These are phyloP conservation scores for Trichoderma brevicompactum DNA, from an alignment of 2,329 filamentous ascomycete genomes.

Conservation along the genomic window DNA sequence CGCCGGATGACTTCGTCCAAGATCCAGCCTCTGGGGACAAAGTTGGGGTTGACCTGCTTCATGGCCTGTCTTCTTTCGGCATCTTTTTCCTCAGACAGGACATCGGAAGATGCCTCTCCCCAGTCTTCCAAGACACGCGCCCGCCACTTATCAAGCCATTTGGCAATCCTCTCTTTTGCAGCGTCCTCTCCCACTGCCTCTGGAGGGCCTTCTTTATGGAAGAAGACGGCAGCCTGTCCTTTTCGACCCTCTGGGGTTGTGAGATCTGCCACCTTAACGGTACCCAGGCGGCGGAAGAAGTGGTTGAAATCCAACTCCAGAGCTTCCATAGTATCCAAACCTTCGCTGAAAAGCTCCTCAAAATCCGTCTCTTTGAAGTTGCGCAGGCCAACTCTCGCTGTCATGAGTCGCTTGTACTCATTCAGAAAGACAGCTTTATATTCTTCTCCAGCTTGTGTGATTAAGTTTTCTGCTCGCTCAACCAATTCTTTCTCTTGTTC, in stretches of 20 bases:
- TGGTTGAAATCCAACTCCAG: slow-evolving; percentile 92
- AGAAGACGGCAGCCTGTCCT: slow-evolving; percentile 72
- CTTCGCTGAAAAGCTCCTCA: slow-evolving; percentile 76
- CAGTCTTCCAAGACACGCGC: slow-evolving; percentile 75
- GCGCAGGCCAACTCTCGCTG: slow-evolving; percentile 74
- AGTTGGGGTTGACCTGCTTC: slow-evolving; percentile 90
- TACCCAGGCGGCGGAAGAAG: slow-evolving; percentile 81
- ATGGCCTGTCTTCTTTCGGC: slow-evolving; percentile 70
- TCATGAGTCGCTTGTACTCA: slow-evolving; percentile 91
- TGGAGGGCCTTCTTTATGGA: slow-evolving; percentile 73
- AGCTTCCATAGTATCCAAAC: slow-evolving; percentile 79
- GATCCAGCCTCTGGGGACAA: slow-evolving; percentile 88
- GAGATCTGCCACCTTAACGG: slow-evolving; percentile 64
- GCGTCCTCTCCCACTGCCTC: slow-evolving; percentile 63
- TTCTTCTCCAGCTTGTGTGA: slow-evolving; percentile 80
- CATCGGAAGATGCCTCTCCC: slow-evolving; percentile 51
- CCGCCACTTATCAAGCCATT: slow-evolving; percentile 84
- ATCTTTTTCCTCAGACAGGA: slow-evolving; percentile 52
- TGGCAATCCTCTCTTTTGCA: slow-evolving; percentile 68
- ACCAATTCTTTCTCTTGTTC: slow-evolving; percentile 72
- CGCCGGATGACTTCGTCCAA: slow-evolving; percentile 89
- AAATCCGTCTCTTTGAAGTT: slow-evolving; percentile 74
- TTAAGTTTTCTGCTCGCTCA: slow-evolving; percentile 80
- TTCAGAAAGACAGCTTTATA: slow-evolving; percentile 83
- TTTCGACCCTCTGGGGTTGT: slow-evolving; percentile 66